A percentile compares a stretch with the other conserved stretches of the same genome.
phyloP scores from a whole-genome alignment of 2,329 filamentous ascomycete genomes.

The Sclerotiophoma versabilis region DNA sequence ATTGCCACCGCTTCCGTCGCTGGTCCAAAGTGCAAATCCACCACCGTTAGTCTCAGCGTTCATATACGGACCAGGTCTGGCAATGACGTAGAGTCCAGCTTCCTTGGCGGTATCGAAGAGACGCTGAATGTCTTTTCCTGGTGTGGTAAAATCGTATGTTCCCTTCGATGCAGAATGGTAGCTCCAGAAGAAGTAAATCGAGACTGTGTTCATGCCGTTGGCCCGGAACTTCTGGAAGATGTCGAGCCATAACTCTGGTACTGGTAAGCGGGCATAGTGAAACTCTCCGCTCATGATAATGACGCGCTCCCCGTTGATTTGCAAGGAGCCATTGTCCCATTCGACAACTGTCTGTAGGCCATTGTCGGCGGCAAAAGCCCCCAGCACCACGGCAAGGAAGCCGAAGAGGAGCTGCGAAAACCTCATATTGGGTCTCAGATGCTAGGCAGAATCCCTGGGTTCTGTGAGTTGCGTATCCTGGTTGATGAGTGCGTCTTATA shows the following conservation, averaged over 20 bases:
- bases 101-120: constrained; percentile 60
- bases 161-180: constrained; percentile 56
- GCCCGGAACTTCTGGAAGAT: constrained; percentile 63
- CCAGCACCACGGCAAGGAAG: constrained; percentile 15
- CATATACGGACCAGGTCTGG: constrained; percentile 60
- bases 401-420: constrained; percentile 6
- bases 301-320: constrained; percentile 58
- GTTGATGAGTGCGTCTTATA: constrained; percentile 4
- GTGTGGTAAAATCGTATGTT: constrained; percentile 59
- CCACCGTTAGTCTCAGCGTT: constrained; percentile 62
- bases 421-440: constrained; percentile 4
- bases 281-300: constrained; percentile 61
- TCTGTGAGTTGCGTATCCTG: neutral
- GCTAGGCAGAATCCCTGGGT: neutral
- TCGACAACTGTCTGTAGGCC: constrained; percentile 50
- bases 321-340: constrained; percentile 62
- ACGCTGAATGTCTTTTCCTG: constrained; percentile 60
- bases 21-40: constrained; percentile 56
- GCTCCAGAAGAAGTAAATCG: constrained; percentile 61
- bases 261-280: constrained; percentile 61
- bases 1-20: constrained; percentile 56
- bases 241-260: constrained; percentile 62
- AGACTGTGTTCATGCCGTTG: constrained; percentile 61
- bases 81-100: constrained; percentile 60
- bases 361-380: constrained; percentile 34